These are phyloP conservation scores for Coemansia sp. DNA, from an alignment of 192 early-diverging fungal species.

Conservation along the genomic window DNA sequence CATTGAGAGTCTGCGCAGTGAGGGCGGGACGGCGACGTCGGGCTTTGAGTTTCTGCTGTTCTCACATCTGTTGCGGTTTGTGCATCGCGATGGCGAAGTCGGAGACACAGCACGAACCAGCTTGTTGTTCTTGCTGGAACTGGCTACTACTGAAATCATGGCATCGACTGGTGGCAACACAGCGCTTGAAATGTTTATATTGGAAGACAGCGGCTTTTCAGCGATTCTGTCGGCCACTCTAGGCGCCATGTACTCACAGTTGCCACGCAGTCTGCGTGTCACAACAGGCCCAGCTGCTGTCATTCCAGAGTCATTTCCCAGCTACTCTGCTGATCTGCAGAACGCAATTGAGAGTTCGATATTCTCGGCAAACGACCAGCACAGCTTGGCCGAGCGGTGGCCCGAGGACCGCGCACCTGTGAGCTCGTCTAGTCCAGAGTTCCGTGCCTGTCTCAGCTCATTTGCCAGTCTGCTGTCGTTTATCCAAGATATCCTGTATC, in stretches of 20 bases:
- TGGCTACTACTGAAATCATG: constrained; percentile 63
- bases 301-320: constrained; percentile 49
- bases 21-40: constrained; percentile 14
- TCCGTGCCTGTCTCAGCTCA: constrained; percentile 41
- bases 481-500: constrained; percentile 46
- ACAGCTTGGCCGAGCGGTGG: constrained; percentile 62
- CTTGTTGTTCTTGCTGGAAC: constrained; percentile 80
- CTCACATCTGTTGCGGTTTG: constrained; percentile 82
- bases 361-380: constrained; percentile 60
- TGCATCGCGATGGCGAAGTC: constrained; percentile 84
- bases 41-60: constrained; percentile 82
- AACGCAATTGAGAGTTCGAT: constrained; percentile 52
- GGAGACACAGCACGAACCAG: constrained; percentile 87
- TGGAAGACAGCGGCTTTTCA: constrained; percentile 77
- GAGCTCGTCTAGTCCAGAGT: constrained; percentile 59
- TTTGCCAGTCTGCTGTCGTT: constrained; percentile 38
- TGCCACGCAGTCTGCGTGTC: constrained; percentile 74
- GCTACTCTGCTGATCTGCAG: constrained; percentile 51
- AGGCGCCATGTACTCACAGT: constrained; percentile 86
- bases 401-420: constrained; percentile 68
- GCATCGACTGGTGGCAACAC: constrained; percentile 49
- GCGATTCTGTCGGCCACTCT: constrained; percentile 80
- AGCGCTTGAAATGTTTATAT: constrained; percentile 79
- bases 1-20: constrained; percentile 44
- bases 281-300: constrained; percentile 40